Evolutionary conservation across 257 asterid genomes (phyloP).

Genomic region (Ajuga chamaepitys): DNA sequence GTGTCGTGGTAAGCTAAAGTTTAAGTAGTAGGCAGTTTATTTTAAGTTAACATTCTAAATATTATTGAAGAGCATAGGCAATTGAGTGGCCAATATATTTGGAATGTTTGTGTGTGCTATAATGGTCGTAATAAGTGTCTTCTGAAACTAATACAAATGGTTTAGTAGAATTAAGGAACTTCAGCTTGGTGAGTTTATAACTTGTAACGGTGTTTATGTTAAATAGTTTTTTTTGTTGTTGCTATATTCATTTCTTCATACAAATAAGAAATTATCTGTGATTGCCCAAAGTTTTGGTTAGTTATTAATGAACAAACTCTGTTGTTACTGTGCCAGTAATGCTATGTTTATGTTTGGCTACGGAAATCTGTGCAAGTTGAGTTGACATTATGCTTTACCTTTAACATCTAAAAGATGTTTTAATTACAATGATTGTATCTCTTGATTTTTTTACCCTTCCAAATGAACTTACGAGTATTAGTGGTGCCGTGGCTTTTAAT

Average conservation of each 20-base stretch:
- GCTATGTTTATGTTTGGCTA: neutral
- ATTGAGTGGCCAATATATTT: neutral
- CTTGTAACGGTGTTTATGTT: no score
- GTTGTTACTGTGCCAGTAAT: neutral
- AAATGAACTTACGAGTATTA: neutral
- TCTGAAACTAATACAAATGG: neutral
- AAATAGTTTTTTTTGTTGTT: no score
- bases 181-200: neutral
- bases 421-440: neutral
- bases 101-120: neutral
- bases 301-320: neutral
- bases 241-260: neutral
- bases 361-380: neutral
- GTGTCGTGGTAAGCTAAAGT: neutral
- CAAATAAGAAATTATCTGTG: neutral
- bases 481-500: constrained; percentile 9
- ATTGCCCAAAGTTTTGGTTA: neutral
- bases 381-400: neutral
- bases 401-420: neutral
- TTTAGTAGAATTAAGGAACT: neutral
- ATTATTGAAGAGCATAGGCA: neutral
- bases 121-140: neutral
- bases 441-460: neutral
- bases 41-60: no score
- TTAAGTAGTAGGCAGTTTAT: neutral